phyloP scores from a whole-genome alignment of 148 eudicot genomes.

The Vaccinium macrocarpon region DNA sequence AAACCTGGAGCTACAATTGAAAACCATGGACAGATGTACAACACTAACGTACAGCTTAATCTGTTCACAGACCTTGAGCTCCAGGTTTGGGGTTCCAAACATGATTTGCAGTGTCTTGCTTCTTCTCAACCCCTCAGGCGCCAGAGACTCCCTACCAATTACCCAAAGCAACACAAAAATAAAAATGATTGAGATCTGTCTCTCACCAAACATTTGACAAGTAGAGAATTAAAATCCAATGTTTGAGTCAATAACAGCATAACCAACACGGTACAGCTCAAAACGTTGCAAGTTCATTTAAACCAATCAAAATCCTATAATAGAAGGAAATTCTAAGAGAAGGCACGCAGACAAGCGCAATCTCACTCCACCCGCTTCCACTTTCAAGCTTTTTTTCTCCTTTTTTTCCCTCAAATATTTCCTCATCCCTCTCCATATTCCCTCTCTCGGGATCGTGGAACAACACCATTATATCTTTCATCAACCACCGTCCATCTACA shows the following conservation, averaged over 20 bases:
- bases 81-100: constrained; percentile 4
- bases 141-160: not conserved
- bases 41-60: not conserved
- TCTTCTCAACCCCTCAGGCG: constrained; percentile 3
- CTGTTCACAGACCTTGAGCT: not conserved
- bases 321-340: not conserved
- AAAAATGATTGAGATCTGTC: not conserved
- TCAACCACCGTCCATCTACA: not conserved
- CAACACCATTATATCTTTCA: not conserved
- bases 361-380: not conserved
- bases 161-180: not conserved
- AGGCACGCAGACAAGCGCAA: not conserved
- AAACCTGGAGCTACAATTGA: not conserved
- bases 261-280: not conserved
- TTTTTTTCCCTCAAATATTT: too few species aligned
- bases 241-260: not conserved
- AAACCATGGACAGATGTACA: not conserved
- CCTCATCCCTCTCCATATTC: too few species aligned
- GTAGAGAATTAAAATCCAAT: not conserved
- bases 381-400: not conserved
- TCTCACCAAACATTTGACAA: too few species aligned
- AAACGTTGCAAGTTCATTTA: not conserved
- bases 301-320: not conserved
- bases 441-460: too few species aligned
- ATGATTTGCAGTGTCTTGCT: constrained; percentile 10